phyloP scores from a whole-genome alignment of 768 basidiomycete genomes.

The Lactarius indigo region DNA sequence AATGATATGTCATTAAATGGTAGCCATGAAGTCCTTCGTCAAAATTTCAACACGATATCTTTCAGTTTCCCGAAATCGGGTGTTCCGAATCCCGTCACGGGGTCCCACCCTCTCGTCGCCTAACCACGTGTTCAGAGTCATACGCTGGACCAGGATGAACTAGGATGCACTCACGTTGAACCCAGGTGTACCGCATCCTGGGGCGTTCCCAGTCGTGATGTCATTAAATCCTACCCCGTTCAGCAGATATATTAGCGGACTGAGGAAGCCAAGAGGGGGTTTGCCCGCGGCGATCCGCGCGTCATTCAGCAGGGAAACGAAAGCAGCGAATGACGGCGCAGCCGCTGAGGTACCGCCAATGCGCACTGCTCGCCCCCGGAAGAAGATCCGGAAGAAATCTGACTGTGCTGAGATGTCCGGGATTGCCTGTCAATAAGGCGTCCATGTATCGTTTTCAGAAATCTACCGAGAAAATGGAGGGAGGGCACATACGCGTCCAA shows the following conservation, averaged over 20 bases:
- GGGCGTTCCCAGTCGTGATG: constrained; percentile 46
- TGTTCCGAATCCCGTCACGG: constrained; percentile 55
- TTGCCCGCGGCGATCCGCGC: constrained; percentile 44
- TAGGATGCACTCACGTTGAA: constrained; percentile 50
- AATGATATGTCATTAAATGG: too few species aligned
- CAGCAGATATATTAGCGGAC: constrained; percentile 55
- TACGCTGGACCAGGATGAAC: not conserved
- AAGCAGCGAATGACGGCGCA: constrained; percentile 53
- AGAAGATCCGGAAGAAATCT: constrained; percentile 42
- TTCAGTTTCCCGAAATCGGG: constrained; percentile 49
- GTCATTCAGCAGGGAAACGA: constrained; percentile 47
- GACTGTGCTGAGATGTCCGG: constrained; percentile 62
- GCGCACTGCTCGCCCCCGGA: constrained; percentile 32
- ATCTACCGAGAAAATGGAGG: not conserved
- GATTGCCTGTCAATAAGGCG: constrained; percentile 37
- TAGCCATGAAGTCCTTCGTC: not conserved
- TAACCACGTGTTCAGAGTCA: constrained; percentile 21
- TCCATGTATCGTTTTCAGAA: not conserved
- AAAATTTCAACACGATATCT: constrained; percentile 32
- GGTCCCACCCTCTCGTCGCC: constrained; percentile 56
- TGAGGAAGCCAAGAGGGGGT: constrained; percentile 59
- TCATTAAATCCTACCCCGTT: constrained; percentile 49
- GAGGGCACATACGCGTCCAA: constrained; percentile 45
- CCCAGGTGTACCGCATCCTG: constrained; percentile 59
- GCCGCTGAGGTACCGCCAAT: constrained; percentile 60